These are phyloP conservation scores for Tinospora cordifolia DNA, from an alignment of 164 flowering plant species.

Conservation along the genomic window DNA sequence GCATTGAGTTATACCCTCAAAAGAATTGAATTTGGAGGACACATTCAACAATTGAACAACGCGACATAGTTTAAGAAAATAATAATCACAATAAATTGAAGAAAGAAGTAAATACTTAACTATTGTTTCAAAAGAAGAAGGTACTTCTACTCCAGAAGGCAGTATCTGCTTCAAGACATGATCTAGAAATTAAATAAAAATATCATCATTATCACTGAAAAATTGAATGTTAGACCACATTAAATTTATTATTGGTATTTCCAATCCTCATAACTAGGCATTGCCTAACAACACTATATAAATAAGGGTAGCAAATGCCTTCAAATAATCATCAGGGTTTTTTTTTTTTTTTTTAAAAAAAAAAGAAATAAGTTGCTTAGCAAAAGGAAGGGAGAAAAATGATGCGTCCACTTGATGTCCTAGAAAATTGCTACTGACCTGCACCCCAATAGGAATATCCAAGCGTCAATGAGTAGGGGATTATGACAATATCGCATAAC, in stretches of 20 bases:
- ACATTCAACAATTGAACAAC: not conserved
- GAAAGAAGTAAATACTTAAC: slow-evolving; percentile 50
- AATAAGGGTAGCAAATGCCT: not conserved
- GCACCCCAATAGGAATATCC: slow-evolving; percentile 97
- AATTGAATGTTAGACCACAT: not conserved
- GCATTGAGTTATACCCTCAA: not conserved
- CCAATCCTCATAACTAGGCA: too few relatives aligned
- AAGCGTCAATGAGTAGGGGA: slow-evolving; percentile 74
- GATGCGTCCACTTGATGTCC: not conserved
- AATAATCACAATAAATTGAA: not conserved
- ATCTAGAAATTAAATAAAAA: slow-evolving; percentile 35
- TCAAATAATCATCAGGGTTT: not conserved
- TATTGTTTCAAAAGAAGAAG: slow-evolving; percentile 97
- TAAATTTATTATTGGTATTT: too few relatives aligned
- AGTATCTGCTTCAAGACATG: slow-evolving; percentile 87
- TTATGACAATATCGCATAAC: slow-evolving; percentile 64
- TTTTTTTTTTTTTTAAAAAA: too few relatives aligned
- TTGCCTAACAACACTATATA: too few relatives aligned
- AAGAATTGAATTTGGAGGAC: not conserved
- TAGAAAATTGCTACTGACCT: slow-evolving; percentile 36
- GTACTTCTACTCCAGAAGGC: slow-evolving; percentile 83
- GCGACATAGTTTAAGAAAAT: not conserved
- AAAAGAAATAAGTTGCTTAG: not conserved
- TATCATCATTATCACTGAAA: not conserved
- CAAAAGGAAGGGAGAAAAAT: not conserved